These are phyloP conservation scores for Ceratocystis diversiconidia DNA, from an alignment of 2,329 filamentous ascomycete species.

Conservation along the genomic window DNA sequence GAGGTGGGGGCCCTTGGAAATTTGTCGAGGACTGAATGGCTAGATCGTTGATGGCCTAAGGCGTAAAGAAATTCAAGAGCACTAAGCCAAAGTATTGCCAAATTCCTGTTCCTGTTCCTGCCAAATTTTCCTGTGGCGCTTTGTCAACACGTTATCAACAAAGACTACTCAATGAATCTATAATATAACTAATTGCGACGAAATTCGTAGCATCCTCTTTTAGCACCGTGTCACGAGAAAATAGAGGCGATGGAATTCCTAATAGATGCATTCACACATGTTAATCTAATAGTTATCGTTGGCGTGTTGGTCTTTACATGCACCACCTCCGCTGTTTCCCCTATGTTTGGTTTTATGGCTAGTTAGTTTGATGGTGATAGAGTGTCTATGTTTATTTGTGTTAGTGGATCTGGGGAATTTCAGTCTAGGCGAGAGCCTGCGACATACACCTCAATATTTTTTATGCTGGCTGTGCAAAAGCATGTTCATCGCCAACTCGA, in stretches of 20 bases:
- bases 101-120: constrained; percentile 1
- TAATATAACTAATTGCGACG: too few species aligned
- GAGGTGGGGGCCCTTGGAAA: constrained; percentile 17
- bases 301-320: too few species aligned
- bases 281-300: neutral
- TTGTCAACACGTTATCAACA: neutral
- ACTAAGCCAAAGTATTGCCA: neutral
- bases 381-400: neutral
- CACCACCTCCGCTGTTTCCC: too few species aligned
- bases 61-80: constrained; percentile 2
- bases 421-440: constrained; percentile 6
- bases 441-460: neutral
- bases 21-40: constrained; percentile 16
- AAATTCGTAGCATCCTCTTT: neutral
- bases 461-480: neutral
- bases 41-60: constrained; percentile 16
- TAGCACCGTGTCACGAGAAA: neutral
- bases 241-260: neutral
- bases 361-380: neutral
- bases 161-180: neutral
- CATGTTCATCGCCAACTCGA: neutral
- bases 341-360: too few species aligned
- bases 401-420: neutral
- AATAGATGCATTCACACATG: neutral
- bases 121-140: neutral